Base-by-base conservation (phyloP, 805 yeast species). In the Candida vartiovaarae region DNA sequence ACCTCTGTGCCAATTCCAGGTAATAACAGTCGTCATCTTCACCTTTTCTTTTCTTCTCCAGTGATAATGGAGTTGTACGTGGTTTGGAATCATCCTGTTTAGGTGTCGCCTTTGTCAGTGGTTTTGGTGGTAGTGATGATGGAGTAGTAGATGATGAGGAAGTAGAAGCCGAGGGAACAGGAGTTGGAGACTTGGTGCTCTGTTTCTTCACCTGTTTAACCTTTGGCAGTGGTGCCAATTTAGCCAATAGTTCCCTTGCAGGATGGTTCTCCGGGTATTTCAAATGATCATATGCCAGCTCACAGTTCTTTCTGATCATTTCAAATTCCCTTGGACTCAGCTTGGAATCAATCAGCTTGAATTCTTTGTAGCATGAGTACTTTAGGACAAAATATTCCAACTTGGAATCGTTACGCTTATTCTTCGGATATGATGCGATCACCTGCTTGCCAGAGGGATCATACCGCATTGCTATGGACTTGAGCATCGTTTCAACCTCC, bases 1-100 rank as follows among this genome's bases (percentile, higher is more conserved):
- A 78, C 52, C 70, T 70, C 8, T 59, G 56, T 2, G 79, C 80
- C 43, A 78, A 54, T 37, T 62, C 66, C 39, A 54, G 56, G 53
- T 71, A 64, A 46, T 71, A 73, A n/a, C 64, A 62, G 34, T 59
- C 54, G 40, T 55, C 50, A 3, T 37, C 37, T n/a, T 41, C 41
- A 1, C 44, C 32, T 36, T 45, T 39, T 20, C 51, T 47, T 29
- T 50, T 40, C 38, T 26, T 42, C 6, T 38, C 41, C 32, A n/a
- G 5, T 24, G 26, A 4, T 9, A 11, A 28, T 29, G 32, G 20
- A 10, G 41, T 33, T 23, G 28, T 29, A 5, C 35, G 30, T 25
- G 40, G 31, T 31, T 33, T 35, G 30, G 38, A 8, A 10, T 25
- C 30, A 3, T 35, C 38, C 33, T 32, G 33, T 9, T 32, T 32